phyloP scores from a whole-genome alignment of 2,329 filamentous ascomycete genomes.

The Dichotomopilus funicola region DNA sequence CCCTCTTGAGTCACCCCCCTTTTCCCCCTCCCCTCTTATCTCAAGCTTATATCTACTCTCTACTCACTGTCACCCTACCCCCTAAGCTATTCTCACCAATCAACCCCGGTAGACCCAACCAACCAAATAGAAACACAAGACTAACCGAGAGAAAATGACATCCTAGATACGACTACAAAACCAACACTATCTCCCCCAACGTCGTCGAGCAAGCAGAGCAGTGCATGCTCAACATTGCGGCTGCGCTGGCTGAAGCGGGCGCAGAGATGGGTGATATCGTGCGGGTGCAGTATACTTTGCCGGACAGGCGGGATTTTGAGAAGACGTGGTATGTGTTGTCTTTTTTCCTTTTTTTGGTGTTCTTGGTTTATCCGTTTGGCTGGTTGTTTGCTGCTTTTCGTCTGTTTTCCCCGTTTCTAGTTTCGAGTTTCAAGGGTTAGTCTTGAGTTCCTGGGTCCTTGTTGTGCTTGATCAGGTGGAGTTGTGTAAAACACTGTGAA shows the following conservation, averaged over 20 bases:
- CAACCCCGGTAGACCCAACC: too few relatives aligned
- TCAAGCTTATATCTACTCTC: background rate
- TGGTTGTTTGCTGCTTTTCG: background rate
- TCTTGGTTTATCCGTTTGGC: background rate
- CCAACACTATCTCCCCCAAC: slow-evolving; percentile 38
- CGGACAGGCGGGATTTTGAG: slow-evolving; percentile 41
- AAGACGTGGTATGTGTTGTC: slow-evolving; percentile 41
- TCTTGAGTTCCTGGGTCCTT: too few relatives aligned
- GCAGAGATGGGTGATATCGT: slow-evolving; percentile 41
- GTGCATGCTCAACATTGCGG: slow-evolving; percentile 40
- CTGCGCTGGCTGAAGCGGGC: slow-evolving; percentile 39
- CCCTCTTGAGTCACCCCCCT: background rate
- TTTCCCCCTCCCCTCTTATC: background rate
- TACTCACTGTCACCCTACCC: too few relatives aligned
- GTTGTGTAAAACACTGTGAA: too few relatives aligned
- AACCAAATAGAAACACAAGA: too few relatives aligned
- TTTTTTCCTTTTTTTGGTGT: too few relatives aligned
- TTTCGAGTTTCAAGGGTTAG: background rate
- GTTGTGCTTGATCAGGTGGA: too few relatives aligned
- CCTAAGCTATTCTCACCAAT: too few relatives aligned
- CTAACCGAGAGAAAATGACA: too few relatives aligned
- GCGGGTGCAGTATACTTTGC: slow-evolving; percentile 46
- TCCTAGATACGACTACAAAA: slow-evolving; percentile 44
- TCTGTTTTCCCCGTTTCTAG: background rate
- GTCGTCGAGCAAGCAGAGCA: slow-evolving; percentile 46